Conservation (phyloP, 169 alveolate species). For the Plasmodium knowlesi region DNA sequence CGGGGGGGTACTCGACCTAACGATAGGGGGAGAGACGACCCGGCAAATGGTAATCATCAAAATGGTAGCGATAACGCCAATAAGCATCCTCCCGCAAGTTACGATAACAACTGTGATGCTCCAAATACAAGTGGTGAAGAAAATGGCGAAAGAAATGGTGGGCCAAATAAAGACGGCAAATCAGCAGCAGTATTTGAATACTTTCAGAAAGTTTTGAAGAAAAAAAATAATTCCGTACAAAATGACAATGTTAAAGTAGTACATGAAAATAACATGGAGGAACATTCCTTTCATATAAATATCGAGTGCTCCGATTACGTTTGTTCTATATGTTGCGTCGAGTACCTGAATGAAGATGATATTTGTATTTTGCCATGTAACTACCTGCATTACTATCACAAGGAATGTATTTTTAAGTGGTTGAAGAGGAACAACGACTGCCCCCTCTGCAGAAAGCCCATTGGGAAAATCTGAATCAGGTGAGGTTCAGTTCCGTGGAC, state of each 20-base stretch:
- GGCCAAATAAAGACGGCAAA: not conserved
- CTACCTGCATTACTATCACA: conserved; percentile 82
- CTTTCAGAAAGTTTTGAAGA: conserved; percentile 45
- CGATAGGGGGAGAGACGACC: not conserved
- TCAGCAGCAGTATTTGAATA: conserved; percentile 10
- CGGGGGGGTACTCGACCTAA: not conserved
- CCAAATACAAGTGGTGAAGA: not conserved
- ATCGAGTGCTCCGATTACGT: conserved; percentile 44
- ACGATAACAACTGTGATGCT: not conserved
- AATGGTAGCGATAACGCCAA: not conserved
- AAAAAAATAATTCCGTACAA: conserved; percentile 26
- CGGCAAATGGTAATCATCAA: not conserved
- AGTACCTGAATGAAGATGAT: conserved; percentile 74
- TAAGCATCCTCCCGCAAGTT: too few species aligned
- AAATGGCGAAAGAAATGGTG: not conserved
- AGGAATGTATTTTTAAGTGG: conserved; percentile 84
- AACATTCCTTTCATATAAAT: conserved; percentile 41
- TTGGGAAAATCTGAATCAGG: conserved; percentile 42
- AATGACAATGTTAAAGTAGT: not conserved
- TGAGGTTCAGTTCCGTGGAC: not conserved
- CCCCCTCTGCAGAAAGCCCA: conserved; percentile 83
- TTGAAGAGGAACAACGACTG: conserved; percentile 81
- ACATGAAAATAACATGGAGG: not conserved
- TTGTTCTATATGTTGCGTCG: conserved; percentile 55
- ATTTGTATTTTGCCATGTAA: conserved; percentile 85